Conservation (phyloP, 306 rosid genomes). For the Cucumis hystrix region DNA sequence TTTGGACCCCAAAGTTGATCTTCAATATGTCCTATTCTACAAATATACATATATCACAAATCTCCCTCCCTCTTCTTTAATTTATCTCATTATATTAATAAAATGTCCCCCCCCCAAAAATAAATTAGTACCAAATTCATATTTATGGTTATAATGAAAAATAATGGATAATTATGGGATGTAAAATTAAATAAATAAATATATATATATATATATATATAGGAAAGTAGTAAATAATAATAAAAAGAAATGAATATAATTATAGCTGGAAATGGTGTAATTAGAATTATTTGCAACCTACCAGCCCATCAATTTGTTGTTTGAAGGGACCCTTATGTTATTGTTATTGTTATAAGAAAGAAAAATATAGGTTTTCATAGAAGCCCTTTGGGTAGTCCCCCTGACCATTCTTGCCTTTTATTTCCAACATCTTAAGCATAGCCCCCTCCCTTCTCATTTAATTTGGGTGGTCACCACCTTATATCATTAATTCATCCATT, state of each 20-base stretch:
- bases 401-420: background rate
- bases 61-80: background rate
- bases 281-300: conserved; percentile 22
- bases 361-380: background rate
- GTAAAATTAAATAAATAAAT: too few relatives aligned
- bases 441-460: background rate
- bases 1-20: conserved; percentile 6
- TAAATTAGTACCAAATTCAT: background rate
- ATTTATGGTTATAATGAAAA: too few relatives aligned
- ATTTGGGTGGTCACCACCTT: background rate
- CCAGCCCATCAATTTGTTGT: conserved; percentile 17
- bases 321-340: conserved; percentile 7
- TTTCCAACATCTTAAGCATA: background rate
- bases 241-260: background rate
- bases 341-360: background rate
- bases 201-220: too few relatives aligned
- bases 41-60: background rate
- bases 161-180: background rate
- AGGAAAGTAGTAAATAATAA: background rate
- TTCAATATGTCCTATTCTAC: background rate
- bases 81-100: background rate
- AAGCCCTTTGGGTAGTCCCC: background rate
- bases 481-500: background rate
- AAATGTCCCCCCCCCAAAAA: background rate
- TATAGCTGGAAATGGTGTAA: conserved; percentile 3